Conservation (phyloP, 1,284 basidiomycete species). For the Microbotryum lychnidis-dioicae region DNA sequence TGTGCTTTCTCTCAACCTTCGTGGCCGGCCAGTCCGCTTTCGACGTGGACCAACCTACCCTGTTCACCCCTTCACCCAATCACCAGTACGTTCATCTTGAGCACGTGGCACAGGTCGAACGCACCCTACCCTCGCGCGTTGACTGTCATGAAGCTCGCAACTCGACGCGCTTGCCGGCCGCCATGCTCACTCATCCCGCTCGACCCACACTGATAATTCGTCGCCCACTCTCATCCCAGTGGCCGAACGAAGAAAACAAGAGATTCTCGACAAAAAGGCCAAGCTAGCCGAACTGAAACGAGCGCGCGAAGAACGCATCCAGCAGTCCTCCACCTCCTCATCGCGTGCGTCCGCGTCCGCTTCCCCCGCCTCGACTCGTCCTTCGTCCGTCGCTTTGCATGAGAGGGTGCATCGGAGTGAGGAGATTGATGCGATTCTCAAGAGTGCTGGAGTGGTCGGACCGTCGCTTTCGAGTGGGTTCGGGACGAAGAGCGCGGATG, state of each 20-base stretch:
- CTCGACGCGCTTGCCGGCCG: too few species aligned
- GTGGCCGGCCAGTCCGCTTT: too few species aligned
- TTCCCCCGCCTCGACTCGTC: neutral
- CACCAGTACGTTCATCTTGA: too few species aligned
- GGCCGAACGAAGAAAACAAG: constrained; percentile 38
- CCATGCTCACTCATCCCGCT: too few species aligned
- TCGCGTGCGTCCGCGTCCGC: neutral
- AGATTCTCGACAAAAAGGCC: constrained; percentile 84
- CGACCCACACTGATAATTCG: neutral
- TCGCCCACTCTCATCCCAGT: neutral
- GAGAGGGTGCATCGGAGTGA: neutral
- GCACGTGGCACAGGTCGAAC: too few species aligned
- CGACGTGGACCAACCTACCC: too few species aligned
- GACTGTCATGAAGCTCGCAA: too few species aligned
- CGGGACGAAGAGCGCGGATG: neutral
- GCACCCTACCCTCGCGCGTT: too few species aligned
- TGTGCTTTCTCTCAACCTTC: too few species aligned
- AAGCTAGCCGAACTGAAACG: constrained; percentile 76
- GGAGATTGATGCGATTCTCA: neutral
- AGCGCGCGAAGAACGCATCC: constrained; percentile 54
- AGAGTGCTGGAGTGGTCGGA: neutral
- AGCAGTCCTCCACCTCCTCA: too few species aligned
- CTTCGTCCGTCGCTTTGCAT: neutral
- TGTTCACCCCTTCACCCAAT: too few species aligned
- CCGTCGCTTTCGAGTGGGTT: too few species aligned